Base-by-base conservation (phyloP, 1,284 basidiomycete species). In the Vanrija humicola region DNA sequence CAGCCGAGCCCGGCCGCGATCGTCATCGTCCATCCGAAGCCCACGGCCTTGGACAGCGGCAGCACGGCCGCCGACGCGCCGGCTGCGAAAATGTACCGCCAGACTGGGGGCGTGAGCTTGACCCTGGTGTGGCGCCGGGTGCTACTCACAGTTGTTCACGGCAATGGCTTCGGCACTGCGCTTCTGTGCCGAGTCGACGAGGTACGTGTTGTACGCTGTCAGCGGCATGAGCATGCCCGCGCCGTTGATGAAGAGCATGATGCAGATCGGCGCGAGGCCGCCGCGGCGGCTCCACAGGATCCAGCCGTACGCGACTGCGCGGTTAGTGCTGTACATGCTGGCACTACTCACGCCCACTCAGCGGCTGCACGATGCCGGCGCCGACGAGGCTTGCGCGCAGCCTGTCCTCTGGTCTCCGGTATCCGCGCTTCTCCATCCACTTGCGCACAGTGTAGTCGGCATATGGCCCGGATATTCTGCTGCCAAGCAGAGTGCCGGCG, bases 401-500 rank as follows among this genome's bases (percentile, higher is more conserved):
- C 5, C 85, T 78, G 63, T 86, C 86, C 66, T 87, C 86, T 0
- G 85, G 83, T 4, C 74, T 57, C 76, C 83, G 68, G 54, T 74
- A 43, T 1, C 79, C 78, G 34, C 85, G 78, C n/a, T 77, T 71
- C 50, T 72, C 72, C 28, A 81, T 80, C 68, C 79, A 82, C 12
- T 65, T 67, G 16, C 75, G 68, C 21, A 87, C 77, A 0, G 76
- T 74, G 18, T 59, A 56, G 67, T 87, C 86, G 0, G 84, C 83
- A 3, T 82, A 61, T 71, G 69, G 69, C 0, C 85, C 86, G 0
- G 81, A 77, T 34, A 84, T 58, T 1, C 81, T 79, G 0, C 82
- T 79, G 0, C 84, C 84, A 34, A 82, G 65, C 48, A 85, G 77
- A 63, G 86, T 87, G 1, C 86, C 86, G 3, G 82, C 38, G 1